Conservation (phyloP, 169 alveolate species). For the Babesia sp. region DNA sequence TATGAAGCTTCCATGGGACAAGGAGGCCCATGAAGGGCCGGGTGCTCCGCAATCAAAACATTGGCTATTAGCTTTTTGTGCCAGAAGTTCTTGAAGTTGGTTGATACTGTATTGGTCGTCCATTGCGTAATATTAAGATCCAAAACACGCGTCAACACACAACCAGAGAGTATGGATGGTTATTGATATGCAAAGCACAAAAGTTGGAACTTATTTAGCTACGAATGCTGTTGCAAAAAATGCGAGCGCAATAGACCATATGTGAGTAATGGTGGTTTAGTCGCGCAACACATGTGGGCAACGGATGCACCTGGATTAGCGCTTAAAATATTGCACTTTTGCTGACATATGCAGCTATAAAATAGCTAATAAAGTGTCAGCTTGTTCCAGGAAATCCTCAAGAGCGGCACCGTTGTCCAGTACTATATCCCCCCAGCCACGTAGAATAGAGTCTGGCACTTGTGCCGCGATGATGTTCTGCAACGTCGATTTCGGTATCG, state of each 20-base stretch:
- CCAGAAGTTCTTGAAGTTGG: slow-evolving; percentile 59
- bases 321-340: background rate
- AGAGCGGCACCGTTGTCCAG: slow-evolving; percentile 33
- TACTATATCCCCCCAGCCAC: slow-evolving; percentile 60
- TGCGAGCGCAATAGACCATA: background rate
- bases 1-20: slow-evolving; percentile 91
- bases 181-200: too few relatives aligned
- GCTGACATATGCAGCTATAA: background rate
- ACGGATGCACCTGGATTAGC: background rate
- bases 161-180: too few relatives aligned
- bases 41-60: slow-evolving; percentile 81
- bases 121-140: slow-evolving; percentile 3
- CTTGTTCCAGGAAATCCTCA: slow-evolving; percentile 19
- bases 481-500: slow-evolving; percentile 67
- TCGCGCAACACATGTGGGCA: background rate
- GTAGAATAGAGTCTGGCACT: slow-evolving; percentile 36
- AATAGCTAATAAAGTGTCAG: background rate
- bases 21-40: slow-evolving; percentile 95
- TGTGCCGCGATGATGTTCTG: slow-evolving; percentile 71
- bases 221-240: background rate
- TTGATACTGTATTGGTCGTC: slow-evolving; percentile 38
- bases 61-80: slow-evolving; percentile 56
- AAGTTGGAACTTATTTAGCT: too few relatives aligned
- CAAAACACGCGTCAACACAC: too few relatives aligned
- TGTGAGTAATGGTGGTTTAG: background rate